These are phyloP conservation scores for Pichia cactophila DNA, from an alignment of 1,139 yeast genomes.

Conservation along the genomic window DNA sequence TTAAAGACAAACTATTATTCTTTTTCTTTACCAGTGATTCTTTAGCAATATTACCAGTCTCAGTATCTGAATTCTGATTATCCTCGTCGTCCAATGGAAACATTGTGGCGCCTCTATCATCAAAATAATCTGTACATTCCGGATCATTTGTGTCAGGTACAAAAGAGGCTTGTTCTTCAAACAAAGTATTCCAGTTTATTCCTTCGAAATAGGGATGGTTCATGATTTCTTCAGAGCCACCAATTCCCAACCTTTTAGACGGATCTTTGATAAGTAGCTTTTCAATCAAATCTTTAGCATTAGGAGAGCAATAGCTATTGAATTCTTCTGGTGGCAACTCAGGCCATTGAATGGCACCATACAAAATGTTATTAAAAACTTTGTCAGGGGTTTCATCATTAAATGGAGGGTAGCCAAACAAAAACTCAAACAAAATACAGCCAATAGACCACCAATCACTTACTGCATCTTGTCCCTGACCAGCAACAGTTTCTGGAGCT, in stretches of 20 bases:
- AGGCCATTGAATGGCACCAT: constrained; percentile 82
- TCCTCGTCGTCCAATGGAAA: constrained; percentile 50
- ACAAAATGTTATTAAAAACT: constrained; percentile 75
- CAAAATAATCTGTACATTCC: constrained; percentile 88
- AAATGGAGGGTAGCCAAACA: constrained; percentile 94
- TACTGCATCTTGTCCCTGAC: constrained; percentile 75
- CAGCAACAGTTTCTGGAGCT: constrained; percentile 92
- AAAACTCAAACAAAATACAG: constrained; percentile 84
- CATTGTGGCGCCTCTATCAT: constrained; percentile 76
- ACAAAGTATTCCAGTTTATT: constrained; percentile 69
- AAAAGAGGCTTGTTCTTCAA: constrained; percentile 72
- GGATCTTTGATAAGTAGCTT: constrained; percentile 60
- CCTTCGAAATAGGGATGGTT: constrained; percentile 67
- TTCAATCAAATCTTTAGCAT: constrained; percentile 67
- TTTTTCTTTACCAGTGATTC: neutral
- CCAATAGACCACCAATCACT: constrained; percentile 99
- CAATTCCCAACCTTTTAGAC: constrained; percentile 57
- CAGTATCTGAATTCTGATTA: constrained; percentile 16
- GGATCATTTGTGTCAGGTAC: constrained; percentile 77
- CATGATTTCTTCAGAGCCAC: constrained; percentile 75
- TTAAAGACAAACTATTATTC: constrained; percentile 14
- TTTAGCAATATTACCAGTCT: neutral
- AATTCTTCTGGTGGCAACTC: constrained; percentile 44
- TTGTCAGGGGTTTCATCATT: constrained; percentile 73
- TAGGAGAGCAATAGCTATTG: constrained; percentile 49